Base-by-base conservation (phyloP, 805 yeast genomes). In the Jamesozyma hellenica region DNA sequence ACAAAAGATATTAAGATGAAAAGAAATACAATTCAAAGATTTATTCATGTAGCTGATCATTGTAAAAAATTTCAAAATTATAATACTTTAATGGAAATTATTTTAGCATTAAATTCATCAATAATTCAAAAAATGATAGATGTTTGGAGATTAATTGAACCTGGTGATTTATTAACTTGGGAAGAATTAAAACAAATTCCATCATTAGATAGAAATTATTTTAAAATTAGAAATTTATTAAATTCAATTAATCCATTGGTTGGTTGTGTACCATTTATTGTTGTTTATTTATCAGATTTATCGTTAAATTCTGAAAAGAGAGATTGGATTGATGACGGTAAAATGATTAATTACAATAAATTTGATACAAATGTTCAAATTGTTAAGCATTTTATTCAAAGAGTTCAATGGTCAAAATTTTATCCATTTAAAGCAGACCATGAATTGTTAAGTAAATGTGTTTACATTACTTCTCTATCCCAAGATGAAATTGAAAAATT, bases 191-290 rank as follows among this genome's bases (percentile, higher is more conserved):
- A 82, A 58, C 70, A 73, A 39, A 61, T 87, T 34, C 73, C 87
- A 2, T 79, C 88, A 8, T 87, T 96, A 9, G 64, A 77, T 44
- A 72, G 72, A 50, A 85, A 88, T 61, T 90, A 84, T 56, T 59
- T 70, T 37, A 72, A 72, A 39, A 69, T 90, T 44, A 69, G 96
- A 47, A 56, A 47, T 4, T 35, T 59, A 27, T 42, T 61, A 28
- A 56, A 70, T 30, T 77, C 77, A 42, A 68, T 85, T 43, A 72
- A 73, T 42, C 75, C 71, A 31, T 65, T 82, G 36, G 71, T 66
- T 42, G 97, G 97, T 2, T 79, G 94, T 49, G 77, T 90, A 38
- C 97, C 98, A 17, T 90, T 88, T 57, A 74, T 88, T 39, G 96
- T 94, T 1, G 67, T 90, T 25, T 87, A 85, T 51, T 59, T 90